These are phyloP conservation scores for Fonsecaea nubica DNA, from an alignment of 2,329 filamentous ascomycete genomes.

Conservation along the genomic window DNA sequence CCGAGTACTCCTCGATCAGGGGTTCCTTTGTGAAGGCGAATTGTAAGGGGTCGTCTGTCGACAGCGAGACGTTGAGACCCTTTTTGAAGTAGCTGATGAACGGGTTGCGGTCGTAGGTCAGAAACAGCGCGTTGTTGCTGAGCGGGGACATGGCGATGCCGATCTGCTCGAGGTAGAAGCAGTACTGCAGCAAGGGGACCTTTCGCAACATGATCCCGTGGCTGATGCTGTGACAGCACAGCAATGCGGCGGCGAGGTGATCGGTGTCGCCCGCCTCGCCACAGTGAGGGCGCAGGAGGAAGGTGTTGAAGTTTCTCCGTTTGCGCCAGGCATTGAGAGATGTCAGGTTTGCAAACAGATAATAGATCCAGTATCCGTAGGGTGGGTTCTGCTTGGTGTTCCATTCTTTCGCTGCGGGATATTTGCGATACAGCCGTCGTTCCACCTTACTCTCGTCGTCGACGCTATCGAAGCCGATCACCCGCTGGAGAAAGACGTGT, in stretches of 20 bases:
- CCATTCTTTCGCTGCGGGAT: conserved; percentile 88
- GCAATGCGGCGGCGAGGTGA: conserved; percentile 86
- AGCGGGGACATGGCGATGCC: conserved; percentile 99
- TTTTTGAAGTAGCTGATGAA: conserved; percentile 95
- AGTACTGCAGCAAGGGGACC: conserved; percentile 91
- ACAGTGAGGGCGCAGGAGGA: conserved; percentile 89
- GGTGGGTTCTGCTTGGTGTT: conserved; percentile 92
- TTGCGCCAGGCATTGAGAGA: conserved; percentile 93
- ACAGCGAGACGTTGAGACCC: conserved; percentile 92
- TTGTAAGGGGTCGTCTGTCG: conserved; percentile 94
- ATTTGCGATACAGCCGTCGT: conserved; percentile 92
- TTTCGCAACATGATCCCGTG: conserved; percentile 92
- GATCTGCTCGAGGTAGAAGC: conserved; percentile 98
- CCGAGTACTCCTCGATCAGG: conserved; percentile 95
- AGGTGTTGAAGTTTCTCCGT: conserved; percentile 92
- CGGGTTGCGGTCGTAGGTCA: conserved; percentile 95
- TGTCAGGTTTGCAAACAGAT: conserved; percentile 90
- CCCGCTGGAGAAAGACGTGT: conserved; percentile 90
- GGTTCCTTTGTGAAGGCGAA: conserved; percentile 99
- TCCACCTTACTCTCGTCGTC: conserved; percentile 98
- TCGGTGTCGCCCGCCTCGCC: conserved; percentile 97
- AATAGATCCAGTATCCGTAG: conserved; percentile 99
- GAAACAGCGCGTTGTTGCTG: conserved; percentile 95
- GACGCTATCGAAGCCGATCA: conserved; percentile 96
- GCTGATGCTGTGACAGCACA: conserved; percentile 96